phyloP scores from a whole-genome alignment of 1,284 basidiomycete species.

The Ceratobasidium sp. region DNA sequence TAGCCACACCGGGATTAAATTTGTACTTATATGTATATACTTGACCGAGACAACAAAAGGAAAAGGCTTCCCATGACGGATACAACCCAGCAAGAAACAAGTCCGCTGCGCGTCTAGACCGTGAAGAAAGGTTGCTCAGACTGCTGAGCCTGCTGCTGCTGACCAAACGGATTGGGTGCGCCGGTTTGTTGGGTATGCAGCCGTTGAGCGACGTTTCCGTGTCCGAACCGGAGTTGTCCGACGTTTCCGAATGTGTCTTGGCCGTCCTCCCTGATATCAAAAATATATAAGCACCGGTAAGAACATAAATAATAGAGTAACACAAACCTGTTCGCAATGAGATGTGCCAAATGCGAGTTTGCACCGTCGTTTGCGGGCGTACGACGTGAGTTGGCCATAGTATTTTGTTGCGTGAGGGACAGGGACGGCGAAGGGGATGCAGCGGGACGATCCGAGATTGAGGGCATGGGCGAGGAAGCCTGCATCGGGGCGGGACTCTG shows the following conservation, averaged over 20 bases:
- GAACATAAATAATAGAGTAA: neutral
- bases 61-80: neutral
- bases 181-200: slow-evolving; percentile 72
- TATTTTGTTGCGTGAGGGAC: slow-evolving; percentile 56
- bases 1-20: slow-evolving; percentile 3
- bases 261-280: slow-evolving; percentile 74
- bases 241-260: slow-evolving; percentile 94
- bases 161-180: slow-evolving; percentile 78
- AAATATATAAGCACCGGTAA: neutral
- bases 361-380: slow-evolving; percentile 67
- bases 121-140: slow-evolving; percentile 88
- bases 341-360: slow-evolving; percentile 79
- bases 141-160: slow-evolving; percentile 63
- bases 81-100: neutral
- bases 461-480: slow-evolving; percentile 55
- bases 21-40: slow-evolving; percentile 6
- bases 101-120: slow-evolving; percentile 59
- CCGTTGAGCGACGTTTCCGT: slow-evolving; percentile 75
- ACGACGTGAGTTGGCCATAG: slow-evolving; percentile 51
- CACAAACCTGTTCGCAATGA: slow-evolving; percentile 78
- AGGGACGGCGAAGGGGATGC: slow-evolving; percentile 54
- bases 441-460: slow-evolving; percentile 56
- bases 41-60: neutral
- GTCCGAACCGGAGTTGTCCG: slow-evolving; percentile 80
- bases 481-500: slow-evolving; percentile 58